Evolutionary conservation across 495 filamentous ascomycete species (phyloP), one percentile per base, ranked within the genome.

Genomic region (Penicillium samsonianum): DNA sequence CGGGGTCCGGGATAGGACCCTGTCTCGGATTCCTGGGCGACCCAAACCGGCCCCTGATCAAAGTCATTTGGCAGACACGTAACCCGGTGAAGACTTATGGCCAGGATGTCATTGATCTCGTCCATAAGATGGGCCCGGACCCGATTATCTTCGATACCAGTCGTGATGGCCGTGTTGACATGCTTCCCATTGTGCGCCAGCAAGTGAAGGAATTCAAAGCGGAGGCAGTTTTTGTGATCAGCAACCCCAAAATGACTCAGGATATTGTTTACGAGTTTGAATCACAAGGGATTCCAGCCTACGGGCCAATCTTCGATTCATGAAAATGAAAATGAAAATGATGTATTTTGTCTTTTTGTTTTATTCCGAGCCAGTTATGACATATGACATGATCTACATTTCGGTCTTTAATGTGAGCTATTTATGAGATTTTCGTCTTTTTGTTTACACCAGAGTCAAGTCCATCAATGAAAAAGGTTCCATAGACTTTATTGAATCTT

Each of bases 221-320:
- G 20, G 87, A 90, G 72, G 88, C 86, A 3, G 85, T 89, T 16
- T 83, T 88, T 65, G 76, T 88, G 43, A 87, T 91, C 59, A 82
- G 78, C 40, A 90, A 90, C 67, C 84, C 83, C 58, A 81, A 71
- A 53, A 75, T 89, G 37, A 90, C 87, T 38, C 73, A 77, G 62
- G 82, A 84, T 70, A 77, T 89, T 40, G 84, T 89, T 8, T 88
- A 84, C 65, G 85, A 82, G 12, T 73, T 91, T 67, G 84, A 89
- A 66, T 78, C 69, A 4, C 73, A 85, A 40, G 84, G 85, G 0
- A 70, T 90, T 19, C 80, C 85, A 11, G 84, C 87, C 5, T 90
- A 82, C 69, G 87, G 87, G 28, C 82, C 87, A 3, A 86, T 90
- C 50, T 90, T 87, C 69, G 87, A 90, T 71, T 89, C 86, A 25